These are phyloP conservation scores for Stemphylium beticola DNA, from an alignment of 2,329 filamentous ascomycete species.

Conservation along the genomic window DNA sequence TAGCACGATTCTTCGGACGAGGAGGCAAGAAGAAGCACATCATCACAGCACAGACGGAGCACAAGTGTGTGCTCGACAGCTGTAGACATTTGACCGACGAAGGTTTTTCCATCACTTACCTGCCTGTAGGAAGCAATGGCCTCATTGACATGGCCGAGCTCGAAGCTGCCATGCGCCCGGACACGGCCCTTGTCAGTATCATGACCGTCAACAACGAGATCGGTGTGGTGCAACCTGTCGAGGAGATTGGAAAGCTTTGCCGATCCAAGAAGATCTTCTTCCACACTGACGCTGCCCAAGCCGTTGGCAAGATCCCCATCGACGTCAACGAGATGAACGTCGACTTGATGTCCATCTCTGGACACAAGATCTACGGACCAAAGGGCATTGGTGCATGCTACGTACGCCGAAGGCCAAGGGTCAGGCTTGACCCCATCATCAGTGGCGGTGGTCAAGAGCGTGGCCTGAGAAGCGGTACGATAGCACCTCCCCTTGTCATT, in stretches of 20 bases:
- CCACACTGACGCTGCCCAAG: conserved; percentile 95
- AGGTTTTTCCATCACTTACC: conserved; percentile 94
- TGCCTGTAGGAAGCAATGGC: conserved; percentile 88
- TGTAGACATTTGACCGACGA: conserved; percentile 97
- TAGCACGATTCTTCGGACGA: conserved; percentile 91
- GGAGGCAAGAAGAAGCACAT: conserved; percentile 98
- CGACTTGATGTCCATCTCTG: conserved; percentile 98
- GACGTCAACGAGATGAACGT: conserved; percentile 98
- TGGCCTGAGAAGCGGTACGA: conserved; percentile 90
- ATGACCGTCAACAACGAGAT: conserved; percentile 99
- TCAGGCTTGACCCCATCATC: conserved; percentile 94
- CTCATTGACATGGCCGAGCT: conserved; percentile 83
- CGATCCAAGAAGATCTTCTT: conserved; percentile 94
- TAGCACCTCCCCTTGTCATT: conserved; percentile 86
- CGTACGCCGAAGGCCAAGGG: conserved; percentile 87
- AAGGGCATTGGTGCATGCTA: conserved; percentile 98
- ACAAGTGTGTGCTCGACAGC: conserved; percentile 98
- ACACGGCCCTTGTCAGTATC: conserved; percentile 91
- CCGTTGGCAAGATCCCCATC: conserved; percentile 96
- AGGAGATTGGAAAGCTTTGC: conserved; percentile 91
- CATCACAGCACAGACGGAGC: conserved; percentile 95
- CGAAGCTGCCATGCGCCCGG: conserved; percentile 85
- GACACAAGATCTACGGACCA: conserved; percentile 97
- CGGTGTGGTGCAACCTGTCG: conserved; percentile 95
- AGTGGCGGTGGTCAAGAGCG: conserved; percentile 95